These are phyloP conservation scores for Colletotrichum lini DNA, from an alignment of 2,329 filamentous ascomycete species.

Conservation along the genomic window DNA sequence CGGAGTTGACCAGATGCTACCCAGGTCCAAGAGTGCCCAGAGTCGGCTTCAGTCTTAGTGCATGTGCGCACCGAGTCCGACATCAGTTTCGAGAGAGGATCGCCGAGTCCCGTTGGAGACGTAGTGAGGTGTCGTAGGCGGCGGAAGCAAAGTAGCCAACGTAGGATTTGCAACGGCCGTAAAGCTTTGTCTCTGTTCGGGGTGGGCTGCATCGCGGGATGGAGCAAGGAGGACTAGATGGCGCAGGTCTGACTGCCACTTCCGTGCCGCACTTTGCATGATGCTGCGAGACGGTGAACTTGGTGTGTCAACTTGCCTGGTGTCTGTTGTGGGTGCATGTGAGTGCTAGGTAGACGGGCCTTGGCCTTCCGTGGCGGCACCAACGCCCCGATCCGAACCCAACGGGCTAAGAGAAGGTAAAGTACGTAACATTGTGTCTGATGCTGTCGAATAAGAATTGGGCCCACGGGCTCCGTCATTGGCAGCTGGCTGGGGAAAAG, in stretches of 20 bases:
- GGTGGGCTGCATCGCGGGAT: not conserved
- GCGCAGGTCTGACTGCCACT: conserved; percentile 11
- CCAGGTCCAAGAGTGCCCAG: not conserved
- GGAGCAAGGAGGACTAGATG: not conserved
- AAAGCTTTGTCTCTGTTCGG: not conserved
- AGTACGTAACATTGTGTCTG: conserved; percentile 12
- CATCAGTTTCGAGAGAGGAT: not conserved
- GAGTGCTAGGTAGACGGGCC: conserved; percentile 8
- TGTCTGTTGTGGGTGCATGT: conserved; percentile 1
- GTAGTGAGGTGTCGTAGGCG: not conserved
- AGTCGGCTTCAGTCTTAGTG: not conserved
- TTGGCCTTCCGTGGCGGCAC: conserved; percentile 5
- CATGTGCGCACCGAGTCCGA: not conserved
- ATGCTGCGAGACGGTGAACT: conserved; percentile 8
- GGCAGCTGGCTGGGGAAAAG: not conserved
- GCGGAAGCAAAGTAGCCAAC: conserved; percentile 6
- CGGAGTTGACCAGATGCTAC: not conserved
- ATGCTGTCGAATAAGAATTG: not conserved
- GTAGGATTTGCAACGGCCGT: conserved; percentile 16
- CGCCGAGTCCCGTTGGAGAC: not conserved
- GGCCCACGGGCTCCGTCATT: not conserved
- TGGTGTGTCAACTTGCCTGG: not conserved
- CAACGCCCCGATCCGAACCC: not conserved
- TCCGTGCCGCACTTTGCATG: conserved; percentile 26
- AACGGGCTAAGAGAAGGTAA: conserved; percentile 8